Percentiles rank a stretch among this genome's conserved stretches.
These are phyloP conservation scores for Ailanthus altissimus DNA, from an alignment of 345 rosid genomes.

Conservation along the genomic window DNA sequence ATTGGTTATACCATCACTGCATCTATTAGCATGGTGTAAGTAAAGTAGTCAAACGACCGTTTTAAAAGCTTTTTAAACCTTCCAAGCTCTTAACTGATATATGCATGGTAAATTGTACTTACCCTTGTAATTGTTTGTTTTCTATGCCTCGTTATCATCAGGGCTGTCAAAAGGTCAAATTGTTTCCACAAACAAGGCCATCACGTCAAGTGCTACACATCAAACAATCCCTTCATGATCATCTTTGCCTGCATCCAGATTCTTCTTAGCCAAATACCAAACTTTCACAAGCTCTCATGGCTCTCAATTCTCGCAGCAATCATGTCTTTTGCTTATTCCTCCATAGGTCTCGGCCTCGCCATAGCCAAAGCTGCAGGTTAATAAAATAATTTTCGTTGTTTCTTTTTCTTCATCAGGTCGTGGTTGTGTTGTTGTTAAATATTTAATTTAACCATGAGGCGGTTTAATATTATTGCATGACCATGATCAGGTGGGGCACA, in stretches of 20 bases:
- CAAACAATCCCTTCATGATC: constrained; percentile 66
- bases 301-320: constrained; percentile 81
- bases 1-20: constrained; percentile 93
- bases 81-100: neutral
- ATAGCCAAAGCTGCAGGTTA: constrained; percentile 59
- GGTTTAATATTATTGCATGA: neutral
- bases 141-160: constrained; percentile 25
- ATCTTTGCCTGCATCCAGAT: constrained; percentile 70
- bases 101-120: neutral
- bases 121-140: neutral
- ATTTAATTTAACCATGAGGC: neutral
- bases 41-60: constrained; percentile 1
- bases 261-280: constrained; percentile 78
- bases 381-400: neutral
- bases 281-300: constrained; percentile 86
- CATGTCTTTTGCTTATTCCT: constrained; percentile 82
- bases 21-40: constrained; percentile 95
- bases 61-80: neutral
- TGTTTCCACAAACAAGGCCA: constrained; percentile 81
- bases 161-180: constrained; percentile 76
- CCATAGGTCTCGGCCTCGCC: constrained; percentile 78
- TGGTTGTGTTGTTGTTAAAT: neutral
- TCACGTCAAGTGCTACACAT: constrained; percentile 46
- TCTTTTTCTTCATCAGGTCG: neutral
- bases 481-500: constrained; percentile 32